Percentiles rank a stretch among this genome's conserved stretches.
Evolutionary conservation across 768 basidiomycete species (phyloP).

Genomic region (Clitopilus hobsonii): DNA sequence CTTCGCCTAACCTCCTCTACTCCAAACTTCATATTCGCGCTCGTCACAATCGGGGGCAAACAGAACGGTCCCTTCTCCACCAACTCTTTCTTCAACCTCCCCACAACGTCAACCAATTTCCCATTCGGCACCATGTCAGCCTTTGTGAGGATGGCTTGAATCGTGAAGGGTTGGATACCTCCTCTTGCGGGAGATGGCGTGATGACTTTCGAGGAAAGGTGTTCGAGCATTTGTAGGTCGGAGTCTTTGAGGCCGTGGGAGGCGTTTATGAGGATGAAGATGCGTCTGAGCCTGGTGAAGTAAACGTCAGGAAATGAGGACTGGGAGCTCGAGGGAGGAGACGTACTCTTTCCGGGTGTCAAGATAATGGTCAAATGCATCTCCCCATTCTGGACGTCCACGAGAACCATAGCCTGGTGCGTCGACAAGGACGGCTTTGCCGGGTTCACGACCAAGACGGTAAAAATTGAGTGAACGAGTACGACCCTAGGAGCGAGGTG

Average conservation of each 20-base stretch:
- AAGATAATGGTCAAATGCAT: conserved; percentile 62
- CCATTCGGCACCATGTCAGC: conserved; percentile 44
- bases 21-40: conserved; percentile 48
- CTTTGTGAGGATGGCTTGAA: conserved; percentile 75
- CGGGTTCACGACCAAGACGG: conserved; percentile 54
- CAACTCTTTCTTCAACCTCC: conserved; percentile 44
- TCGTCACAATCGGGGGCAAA: conserved; percentile 60
- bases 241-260: conserved; percentile 54
- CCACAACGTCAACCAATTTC: conserved; percentile 29
- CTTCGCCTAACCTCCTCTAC: conserved; percentile 52
- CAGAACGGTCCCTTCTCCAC: conserved; percentile 55
- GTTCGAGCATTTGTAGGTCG: conserved; percentile 59
- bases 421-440: conserved; percentile 67
- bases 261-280: conserved; percentile 69
- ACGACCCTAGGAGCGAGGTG: conserved; percentile 45
- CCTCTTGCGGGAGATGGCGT: conserved; percentile 17
- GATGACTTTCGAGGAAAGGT: conserved; percentile 40
- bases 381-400: conserved; percentile 74
- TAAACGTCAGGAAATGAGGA: conserved; percentile 2
- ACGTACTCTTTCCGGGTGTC: conserved; percentile 57
- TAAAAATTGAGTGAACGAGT: conserved; percentile 72
- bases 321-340: neutral
- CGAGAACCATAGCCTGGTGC: conserved; percentile 77
- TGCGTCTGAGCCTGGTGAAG: conserved; percentile 51
- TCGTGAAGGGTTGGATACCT: conserved; percentile 43